Evolutionary conservation across 768 basidiomycete genomes (phyloP), one percentile per base, ranked within the genome.

Genomic region (Amanita fuliginea): DNA sequence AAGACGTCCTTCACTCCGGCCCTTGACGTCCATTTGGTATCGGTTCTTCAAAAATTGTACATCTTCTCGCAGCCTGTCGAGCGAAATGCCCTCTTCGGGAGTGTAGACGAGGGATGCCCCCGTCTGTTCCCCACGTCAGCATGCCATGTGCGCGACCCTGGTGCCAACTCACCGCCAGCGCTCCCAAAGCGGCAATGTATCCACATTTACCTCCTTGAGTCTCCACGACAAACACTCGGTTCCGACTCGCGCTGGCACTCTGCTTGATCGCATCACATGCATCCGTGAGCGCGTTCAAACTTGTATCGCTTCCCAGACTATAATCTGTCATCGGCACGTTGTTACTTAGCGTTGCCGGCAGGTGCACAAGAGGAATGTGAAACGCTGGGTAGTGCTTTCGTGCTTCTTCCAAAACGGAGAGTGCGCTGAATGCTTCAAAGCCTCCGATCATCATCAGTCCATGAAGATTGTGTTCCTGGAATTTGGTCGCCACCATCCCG

Each of bases 191-290:
- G 3, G 94, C 93, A 49, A 99, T 80, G 63, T 94, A 99, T 7
- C 96, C 96, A 62, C 90, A 96, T 61, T 86, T 84, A 7, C 95
- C 96, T 43, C 96, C 96, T 64, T 98, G 96, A 0, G 94, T 97
- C 67, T 99, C 95, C 14, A 99, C 91, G 1, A 98, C 87, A 62
- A 99, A 99, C 52, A 97, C 96, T 37, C 96, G 73, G 64, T 98
- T 93, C 54, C 96, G 67, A 60, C 92, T 96, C 4, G 96, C 95
- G 49, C 88, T 88, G 8, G 96, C 96, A 60, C 91, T 94, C 73
- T 99, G 96, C 70, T 94, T 96, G 69, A 99, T 97, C 36, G 94
- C 83, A 66, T 99, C 96, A 62, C 95, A 98, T 5, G 96, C 96
- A 53, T 94, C 90, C 47, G 98, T 93, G 26, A 99, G 73, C 2